Conservation (phyloP, 345 rosid species). For the Moricandia moricandioides region DNA sequence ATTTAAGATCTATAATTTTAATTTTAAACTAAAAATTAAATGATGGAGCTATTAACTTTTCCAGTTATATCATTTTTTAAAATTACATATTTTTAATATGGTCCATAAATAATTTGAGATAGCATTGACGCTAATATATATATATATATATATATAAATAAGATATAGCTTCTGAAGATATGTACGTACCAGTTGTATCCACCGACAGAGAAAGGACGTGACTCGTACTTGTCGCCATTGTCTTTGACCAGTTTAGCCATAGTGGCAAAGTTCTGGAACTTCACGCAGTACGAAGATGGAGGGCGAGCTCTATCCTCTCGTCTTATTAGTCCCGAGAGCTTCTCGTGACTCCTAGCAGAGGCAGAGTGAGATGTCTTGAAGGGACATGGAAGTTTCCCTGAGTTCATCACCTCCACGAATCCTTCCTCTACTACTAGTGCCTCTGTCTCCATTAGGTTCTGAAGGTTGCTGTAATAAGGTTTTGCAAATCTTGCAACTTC, state of each 20-base stretch:
- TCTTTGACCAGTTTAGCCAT: conserved; percentile 2
- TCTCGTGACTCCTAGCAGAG: conserved; percentile 7
- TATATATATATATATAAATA: background rate
- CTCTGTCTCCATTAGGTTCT: conserved; percentile 6
- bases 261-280: conserved; percentile 23
- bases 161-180: background rate
- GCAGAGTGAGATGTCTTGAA: background rate
- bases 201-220: conserved; percentile 30
- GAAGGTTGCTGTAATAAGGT: conserved; percentile 28
- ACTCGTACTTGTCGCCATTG: conserved; percentile 31
- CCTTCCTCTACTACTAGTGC: conserved; percentile 20
- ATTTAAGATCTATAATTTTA: no score
- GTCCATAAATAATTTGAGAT: no score
- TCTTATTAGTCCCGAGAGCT: background rate
- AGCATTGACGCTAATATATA: background rate
- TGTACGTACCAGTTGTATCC: conserved; percentile 33
- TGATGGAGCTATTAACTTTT: no score
- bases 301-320: conserved; percentile 24
- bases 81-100: no score
- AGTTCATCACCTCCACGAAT: background rate
- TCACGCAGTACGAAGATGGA: conserved; percentile 29
- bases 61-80: no score
- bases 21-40: no score
- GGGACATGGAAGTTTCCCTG: conserved; percentile 14
- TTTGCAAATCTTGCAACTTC: conserved; percentile 24